Evolutionary conservation across 352 stramenopile species (phyloP), one percentile per base, ranked within the genome.

Genomic region (Aphanomyces stellatus): DNA sequence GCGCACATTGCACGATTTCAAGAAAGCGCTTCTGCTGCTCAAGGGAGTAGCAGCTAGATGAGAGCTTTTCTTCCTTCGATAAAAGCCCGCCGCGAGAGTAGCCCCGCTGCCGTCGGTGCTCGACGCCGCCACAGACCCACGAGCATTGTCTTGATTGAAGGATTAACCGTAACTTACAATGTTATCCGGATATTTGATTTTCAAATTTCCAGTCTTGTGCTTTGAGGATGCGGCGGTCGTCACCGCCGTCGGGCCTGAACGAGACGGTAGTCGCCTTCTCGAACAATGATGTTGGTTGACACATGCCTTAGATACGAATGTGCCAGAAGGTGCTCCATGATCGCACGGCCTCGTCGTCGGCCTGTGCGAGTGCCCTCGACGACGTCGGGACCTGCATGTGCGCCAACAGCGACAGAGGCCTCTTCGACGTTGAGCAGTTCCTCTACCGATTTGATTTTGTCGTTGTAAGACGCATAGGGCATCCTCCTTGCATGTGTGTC

Each of bases 401-500:
- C 27, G 22, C 22, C 25, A 15, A 57, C 30, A 33, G 28, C 49
- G 49, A 57, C 2, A 15, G 49, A 34, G 4, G 60, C 6, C 4
- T 27, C 24, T 41, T 67, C 28, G 42, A 67, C 60, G 33, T 59
- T 3, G 60, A 40, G 8, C 15, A 48, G 2, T 67, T 49, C 60
- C 33, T 67, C 17, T 30, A 53, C 49, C 13, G 25, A 19, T 67
- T 67, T 41, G 34, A 67, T 33, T 48, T 57, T 22, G 25, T 67
- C 8, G 43, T 33, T 7, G 60, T 67, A 67, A 22, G 59, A 41
- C n/a, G 10, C 1, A 22, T 28, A 22, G 11, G 41, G 15, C 37
- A 37, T 31, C 46, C 1, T 7, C 6, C 10, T 5, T 40, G n/a
- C 13, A 24, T 48, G 28, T 62, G 59, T 19, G 10, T 19, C 51